Evolutionary conservation across 371 early-diverging fungal species (phyloP).

Genomic region (Massospora cicadina): DNA sequence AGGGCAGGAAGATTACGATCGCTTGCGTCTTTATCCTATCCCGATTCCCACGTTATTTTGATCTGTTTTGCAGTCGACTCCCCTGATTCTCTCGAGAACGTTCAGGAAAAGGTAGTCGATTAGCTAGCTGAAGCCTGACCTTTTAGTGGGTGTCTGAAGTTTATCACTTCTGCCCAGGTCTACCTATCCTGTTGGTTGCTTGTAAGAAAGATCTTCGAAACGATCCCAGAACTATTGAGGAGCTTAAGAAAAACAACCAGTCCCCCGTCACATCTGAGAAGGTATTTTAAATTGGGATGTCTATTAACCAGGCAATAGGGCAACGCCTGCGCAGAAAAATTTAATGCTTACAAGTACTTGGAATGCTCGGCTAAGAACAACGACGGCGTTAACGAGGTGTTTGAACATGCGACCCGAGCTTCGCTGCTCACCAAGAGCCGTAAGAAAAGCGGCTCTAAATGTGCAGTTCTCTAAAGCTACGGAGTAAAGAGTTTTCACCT

Average conservation of each 20-base stretch:
- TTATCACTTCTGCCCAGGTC: conserved; percentile 66
- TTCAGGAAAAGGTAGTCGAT: conserved; percentile 53
- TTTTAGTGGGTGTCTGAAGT: conserved; percentile 85
- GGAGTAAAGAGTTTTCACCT: background rate
- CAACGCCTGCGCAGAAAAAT: conserved; percentile 48
- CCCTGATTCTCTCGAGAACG: conserved; percentile 89
- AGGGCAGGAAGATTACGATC: conserved; percentile 89
- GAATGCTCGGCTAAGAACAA: conserved; percentile 90
- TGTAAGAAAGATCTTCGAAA: conserved; percentile 84
- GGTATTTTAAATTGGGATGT: too few species aligned
- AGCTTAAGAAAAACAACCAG: conserved; percentile 55
- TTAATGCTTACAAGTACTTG: conserved; percentile 78
- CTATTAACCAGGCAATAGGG: too few species aligned
- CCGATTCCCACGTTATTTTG: conserved; percentile 90
- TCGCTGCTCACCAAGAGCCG: conserved; percentile 44
- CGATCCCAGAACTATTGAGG: conserved; percentile 57
- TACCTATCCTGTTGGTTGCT: conserved; percentile 78
- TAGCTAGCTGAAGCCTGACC: background rate
- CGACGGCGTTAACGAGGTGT: conserved; percentile 86
- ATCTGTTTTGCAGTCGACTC: conserved; percentile 88
- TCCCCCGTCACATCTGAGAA: conserved; percentile 47
- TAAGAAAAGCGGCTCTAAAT: conserved; percentile 18
- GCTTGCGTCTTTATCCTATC: conserved; percentile 91
- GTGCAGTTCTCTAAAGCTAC: background rate
- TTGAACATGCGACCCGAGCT: conserved; percentile 81